Conservation (phyloP, 805 yeast genomes). For the Myxozyma nipponensis region DNA sequence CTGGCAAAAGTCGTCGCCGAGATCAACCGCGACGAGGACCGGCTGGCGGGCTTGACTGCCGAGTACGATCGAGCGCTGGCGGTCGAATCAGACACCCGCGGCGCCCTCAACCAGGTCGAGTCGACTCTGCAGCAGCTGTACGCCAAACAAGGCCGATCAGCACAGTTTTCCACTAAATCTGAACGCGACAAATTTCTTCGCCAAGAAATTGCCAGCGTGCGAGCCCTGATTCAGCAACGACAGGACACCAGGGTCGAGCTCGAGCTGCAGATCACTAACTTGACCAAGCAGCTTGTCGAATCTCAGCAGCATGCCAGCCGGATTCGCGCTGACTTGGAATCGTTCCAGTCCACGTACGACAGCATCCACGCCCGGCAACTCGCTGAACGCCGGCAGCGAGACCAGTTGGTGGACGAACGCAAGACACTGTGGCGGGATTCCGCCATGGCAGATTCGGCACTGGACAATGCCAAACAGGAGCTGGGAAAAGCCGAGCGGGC, state of each 20-base stretch:
- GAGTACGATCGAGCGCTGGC: conserved; percentile 17
- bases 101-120: conserved; percentile 19
- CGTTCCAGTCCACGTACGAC: conserved; percentile 26
- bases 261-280: conserved; percentile 19
- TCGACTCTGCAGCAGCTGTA: conserved; percentile 42
- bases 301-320: conserved; percentile 17
- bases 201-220: conserved; percentile 45
- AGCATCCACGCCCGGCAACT: conserved; percentile 22
- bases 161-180: conserved; percentile 50
- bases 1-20: conserved; percentile 10
- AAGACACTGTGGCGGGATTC: conserved; percentile 78
- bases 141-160: conserved; percentile 66
- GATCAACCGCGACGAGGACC: conserved; percentile 13
- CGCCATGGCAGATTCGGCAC: conserved; percentile 55
- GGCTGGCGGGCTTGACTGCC: conserved; percentile 10
- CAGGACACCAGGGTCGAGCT: conserved; percentile 33
- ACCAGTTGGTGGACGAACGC: conserved; percentile 56
- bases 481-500: conserved; percentile 54
- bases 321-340: conserved; percentile 22
- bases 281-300: conserved; percentile 14
- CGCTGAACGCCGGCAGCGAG: conserved; percentile 25
- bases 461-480: conserved; percentile 54
- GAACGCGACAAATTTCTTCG: conserved; percentile 70
- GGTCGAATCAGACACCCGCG: conserved; percentile 12
- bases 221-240: conserved; percentile 35